Base-by-base conservation (phyloP, 805 yeast species). In the Wickerhamomyces ciferrii region DNA sequence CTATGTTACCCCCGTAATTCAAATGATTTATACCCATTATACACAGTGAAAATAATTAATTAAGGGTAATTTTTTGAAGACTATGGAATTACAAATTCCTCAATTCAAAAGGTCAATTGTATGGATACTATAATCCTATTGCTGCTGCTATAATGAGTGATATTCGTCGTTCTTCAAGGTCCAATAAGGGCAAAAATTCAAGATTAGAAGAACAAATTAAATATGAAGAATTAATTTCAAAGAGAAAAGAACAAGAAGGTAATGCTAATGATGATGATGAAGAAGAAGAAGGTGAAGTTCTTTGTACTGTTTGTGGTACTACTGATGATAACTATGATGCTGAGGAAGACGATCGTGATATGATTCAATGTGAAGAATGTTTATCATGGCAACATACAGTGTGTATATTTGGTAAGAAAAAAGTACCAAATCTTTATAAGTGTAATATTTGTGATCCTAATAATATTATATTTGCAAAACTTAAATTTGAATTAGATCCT, bases 311-410 rank as follows among this genome's bases (percentile, higher is more conserved):
- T 0, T 84, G 90, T 63, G 84, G 83, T 2, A 69, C 85, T 2
- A 76, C 71, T 19, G 78, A 77, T 46, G 72, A 65, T 17, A 82
- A 79, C 50, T 82, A 79, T 58, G 70, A 81, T 54, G 84, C 75
- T 49, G 81, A 72, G 0, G 72, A 71, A 4, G 87, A 81, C 49
- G 61, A 62, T 1, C 81, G 85, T 14, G 69, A 68, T 13, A 81
- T 83, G 85, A 74, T 83, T 24, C 80, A 79, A 55, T 84, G 91
- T 63, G 87, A 81, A 24, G 53, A 63, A 8, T 84, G 91, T 58
- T 62, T 71, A 40, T 76, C 88, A 2, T 84, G 90, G 90, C 90
- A 84, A 58, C 91, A 84, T 57, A 75, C 77, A 29, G 65, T 59
- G 45, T 84, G 91, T 61, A 71, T 83, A 76, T 74, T 83, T 23